A percentile compares a stretch with the other conserved stretches of the same genome.
Evolutionary conservation across 768 basidiomycete species (phyloP).

Genomic region (Obba rivulosa): DNA sequence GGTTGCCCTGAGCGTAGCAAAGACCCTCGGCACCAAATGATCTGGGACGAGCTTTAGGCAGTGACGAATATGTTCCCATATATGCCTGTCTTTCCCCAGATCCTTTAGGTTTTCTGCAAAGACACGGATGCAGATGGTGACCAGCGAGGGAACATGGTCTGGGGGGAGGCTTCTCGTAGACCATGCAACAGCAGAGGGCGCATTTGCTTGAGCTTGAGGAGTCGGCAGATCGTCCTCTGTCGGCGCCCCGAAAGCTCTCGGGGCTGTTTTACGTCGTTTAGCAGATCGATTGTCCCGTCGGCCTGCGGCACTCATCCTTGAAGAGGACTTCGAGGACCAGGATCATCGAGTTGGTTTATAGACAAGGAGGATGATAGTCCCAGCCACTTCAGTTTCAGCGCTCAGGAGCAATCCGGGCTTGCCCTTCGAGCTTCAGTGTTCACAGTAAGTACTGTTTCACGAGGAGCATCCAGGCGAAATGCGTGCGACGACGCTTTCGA

Average conservation of each 20-base stretch:
- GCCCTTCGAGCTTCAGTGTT: too few relatives aligned
- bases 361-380: too few relatives aligned
- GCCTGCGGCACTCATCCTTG: not conserved
- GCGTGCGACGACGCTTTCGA: not conserved
- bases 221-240: slow-evolving; percentile 30
- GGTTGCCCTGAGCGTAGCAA: slow-evolving; percentile 41
- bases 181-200: slow-evolving; percentile 46
- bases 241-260: not conserved
- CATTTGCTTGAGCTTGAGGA: slow-evolving; percentile 26
- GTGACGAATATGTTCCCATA: slow-evolving; percentile 36
- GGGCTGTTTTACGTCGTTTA: slow-evolving; percentile 23
- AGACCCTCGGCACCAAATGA: slow-evolving; percentile 41
- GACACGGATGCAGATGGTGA: slow-evolving; percentile 42
- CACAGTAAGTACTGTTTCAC: too few relatives aligned
- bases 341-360: too few relatives aligned
- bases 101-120: slow-evolving; percentile 42
- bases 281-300: not conserved
- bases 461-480: not conserved
- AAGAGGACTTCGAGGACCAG: too few relatives aligned
- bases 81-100: slow-evolving; percentile 32
- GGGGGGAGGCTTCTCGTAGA: slow-evolving; percentile 38
- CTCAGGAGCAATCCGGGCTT: too few relatives aligned
- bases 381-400: too few relatives aligned
- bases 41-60: slow-evolving; percentile 50
- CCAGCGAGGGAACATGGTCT: slow-evolving; percentile 36